These are phyloP conservation scores for Alternaria sp. DNA, from an alignment of 2,329 filamentous ascomycete species.

Conservation along the genomic window DNA sequence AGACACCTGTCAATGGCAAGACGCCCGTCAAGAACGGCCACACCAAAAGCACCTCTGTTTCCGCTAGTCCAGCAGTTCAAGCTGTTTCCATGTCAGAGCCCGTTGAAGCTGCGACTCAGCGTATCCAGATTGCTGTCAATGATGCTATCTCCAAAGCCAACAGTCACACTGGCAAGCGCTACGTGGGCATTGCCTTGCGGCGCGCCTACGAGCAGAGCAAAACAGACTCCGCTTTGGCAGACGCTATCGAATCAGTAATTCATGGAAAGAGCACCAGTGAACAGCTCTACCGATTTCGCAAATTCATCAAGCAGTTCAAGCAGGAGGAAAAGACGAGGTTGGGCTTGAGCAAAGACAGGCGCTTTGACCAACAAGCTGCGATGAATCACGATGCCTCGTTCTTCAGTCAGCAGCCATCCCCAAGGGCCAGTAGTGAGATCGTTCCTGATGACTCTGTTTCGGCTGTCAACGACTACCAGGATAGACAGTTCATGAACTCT, in stretches of 20 bases:
- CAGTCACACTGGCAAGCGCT: constrained; percentile 40
- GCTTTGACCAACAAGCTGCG: constrained; percentile 26
- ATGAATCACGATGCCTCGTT: constrained; percentile 45
- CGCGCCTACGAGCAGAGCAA: constrained; percentile 55
- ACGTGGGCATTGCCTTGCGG: constrained; percentile 50
- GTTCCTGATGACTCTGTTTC: constrained; percentile 37
- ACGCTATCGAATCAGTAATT: constrained; percentile 55
- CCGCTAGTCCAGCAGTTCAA: constrained; percentile 30
- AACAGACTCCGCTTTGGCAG: constrained; percentile 46
- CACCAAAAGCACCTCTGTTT: constrained; percentile 25
- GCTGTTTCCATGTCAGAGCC: constrained; percentile 21
- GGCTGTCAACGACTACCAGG: constrained; percentile 29
- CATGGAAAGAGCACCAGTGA: constrained; percentile 50
- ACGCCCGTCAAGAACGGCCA: constrained; percentile 41
- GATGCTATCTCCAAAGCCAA: constrained; percentile 54
- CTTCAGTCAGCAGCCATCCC: constrained; percentile 31
- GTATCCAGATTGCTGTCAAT: constrained; percentile 50
- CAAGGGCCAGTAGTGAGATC: constrained; percentile 35
- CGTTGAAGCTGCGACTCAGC: constrained; percentile 29
- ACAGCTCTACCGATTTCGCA: constrained; percentile 54
- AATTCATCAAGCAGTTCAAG: constrained; percentile 53
- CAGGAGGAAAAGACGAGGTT: constrained; percentile 39
- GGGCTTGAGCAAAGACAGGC: constrained; percentile 24
- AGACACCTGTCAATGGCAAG: constrained; percentile 39
- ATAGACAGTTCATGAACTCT: constrained; percentile 16